Evolutionary conservation across 2,329 filamentous ascomycete genomes (phyloP).

Genomic region (Chaetothyriales sp.): DNA sequence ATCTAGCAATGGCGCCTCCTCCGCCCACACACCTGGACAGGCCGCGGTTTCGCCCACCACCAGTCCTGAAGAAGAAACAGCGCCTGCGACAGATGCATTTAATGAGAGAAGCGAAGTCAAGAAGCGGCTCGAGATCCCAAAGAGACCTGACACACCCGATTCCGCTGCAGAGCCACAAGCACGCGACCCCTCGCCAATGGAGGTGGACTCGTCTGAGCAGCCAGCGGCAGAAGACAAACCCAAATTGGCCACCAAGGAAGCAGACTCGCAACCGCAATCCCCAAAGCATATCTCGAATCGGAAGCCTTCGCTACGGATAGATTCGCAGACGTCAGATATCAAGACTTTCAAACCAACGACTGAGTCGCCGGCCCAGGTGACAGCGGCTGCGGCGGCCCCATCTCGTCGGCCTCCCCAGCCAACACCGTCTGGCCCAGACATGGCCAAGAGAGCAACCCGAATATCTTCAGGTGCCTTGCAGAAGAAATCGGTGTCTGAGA

Average conservation of each 20-base stretch:
- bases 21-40: slow-evolving; percentile 55
- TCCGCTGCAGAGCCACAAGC: not conserved
- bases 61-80: slow-evolving; percentile 51
- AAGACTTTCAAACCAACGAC: slow-evolving; percentile 13
- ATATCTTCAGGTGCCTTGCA: slow-evolving; percentile 55
- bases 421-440: slow-evolving; percentile 21
- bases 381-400: slow-evolving; percentile 13
- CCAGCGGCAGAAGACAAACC: not conserved
- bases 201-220: not conserved
- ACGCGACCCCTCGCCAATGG: not conserved
- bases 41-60: slow-evolving; percentile 57
- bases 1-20: slow-evolving; percentile 55
- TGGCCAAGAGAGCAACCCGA: slow-evolving; percentile 48
- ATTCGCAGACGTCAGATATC: slow-evolving; percentile 9
- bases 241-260: not conserved
- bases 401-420: slow-evolving; percentile 19
- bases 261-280: not conserved
- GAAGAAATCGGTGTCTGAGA: slow-evolving; percentile 59
- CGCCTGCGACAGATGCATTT: slow-evolving; percentile 1
- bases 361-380: slow-evolving; percentile 14
- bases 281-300: not conserved
- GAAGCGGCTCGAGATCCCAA: not conserved
- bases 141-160: not conserved
- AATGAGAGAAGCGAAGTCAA: not conserved
- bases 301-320: slow-evolving; percentile 12